Evolutionary conservation across 305 asterid species (phyloP), one percentile per base, ranked within the genome.

Genomic region (Fraxinus latifolia): DNA sequence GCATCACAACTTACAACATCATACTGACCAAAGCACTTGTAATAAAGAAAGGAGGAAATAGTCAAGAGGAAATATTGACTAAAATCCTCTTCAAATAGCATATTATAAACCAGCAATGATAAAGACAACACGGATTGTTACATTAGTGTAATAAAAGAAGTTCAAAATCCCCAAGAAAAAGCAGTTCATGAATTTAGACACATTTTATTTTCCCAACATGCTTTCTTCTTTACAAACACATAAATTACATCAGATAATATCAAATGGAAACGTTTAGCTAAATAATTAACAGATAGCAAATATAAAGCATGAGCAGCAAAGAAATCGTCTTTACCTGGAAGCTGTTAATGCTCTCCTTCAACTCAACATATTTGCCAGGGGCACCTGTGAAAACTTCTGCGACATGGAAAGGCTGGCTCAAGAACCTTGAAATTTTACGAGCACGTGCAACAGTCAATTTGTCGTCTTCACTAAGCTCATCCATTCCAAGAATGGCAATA

Each of bases 401-500:
- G 15, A 84, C 90, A 1, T 87, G 90, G 85, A 87, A 87, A 80
- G 90, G 90, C 80, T 85, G 90, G 23, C 90, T 87, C 83, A 87
- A 82, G 77, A 87, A 87, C 29, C 86, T 19, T 32, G 82, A 85
- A 53, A 84, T 80, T 67, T 85, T 85, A 47, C 88, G 85, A n/a
- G 84, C 87, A 73, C 85, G 80, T 33, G 89, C 82, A 31, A 86
- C 85, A 27, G 99, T 95, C 91, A 95, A 84, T 80, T 95, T 95
- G 89, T 93, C 99, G 55, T 95, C 99, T 84, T 95, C 99, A 89
- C 99, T 95, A 70, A 95, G 97, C 91, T 95, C 99, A 85, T 95
- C 99, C 99, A 95, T 92, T 83, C 99, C 99, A 47, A 95, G 88
- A 85, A 95, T 95, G 86, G 98, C 99, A 87, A 95, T 95, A 87